A percentile compares a stretch with the other conserved stretches of the same genome.
Evolutionary conservation across 306 rosid species (phyloP).

Genomic region (Pyrus bretschneideri): DNA sequence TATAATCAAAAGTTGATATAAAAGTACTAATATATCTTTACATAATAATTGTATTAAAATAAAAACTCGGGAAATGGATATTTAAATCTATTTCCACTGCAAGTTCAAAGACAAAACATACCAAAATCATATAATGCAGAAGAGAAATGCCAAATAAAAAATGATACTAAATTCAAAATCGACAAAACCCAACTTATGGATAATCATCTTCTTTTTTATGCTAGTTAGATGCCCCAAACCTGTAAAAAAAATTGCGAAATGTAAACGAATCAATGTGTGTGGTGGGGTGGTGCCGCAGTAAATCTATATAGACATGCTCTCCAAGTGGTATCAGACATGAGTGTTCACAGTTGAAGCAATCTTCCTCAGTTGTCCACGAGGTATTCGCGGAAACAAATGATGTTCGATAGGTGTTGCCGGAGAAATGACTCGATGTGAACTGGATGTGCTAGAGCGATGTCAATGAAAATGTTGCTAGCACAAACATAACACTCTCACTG

Average conservation of each 20-base stretch:
- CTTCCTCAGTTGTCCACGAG: conserved; percentile 37
- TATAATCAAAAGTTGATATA: too few relatives aligned
- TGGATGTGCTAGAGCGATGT: conserved; percentile 27
- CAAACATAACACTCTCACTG: conserved; percentile 23
- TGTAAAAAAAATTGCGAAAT: background rate
- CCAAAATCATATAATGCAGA: background rate
- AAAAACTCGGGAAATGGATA: background rate
- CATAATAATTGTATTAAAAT: background rate
- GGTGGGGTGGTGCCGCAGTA: background rate
- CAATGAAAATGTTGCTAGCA: conserved; percentile 28
- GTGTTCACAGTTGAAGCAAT: conserved; percentile 38
- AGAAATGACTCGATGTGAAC: conserved; percentile 33
- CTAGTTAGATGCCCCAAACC: background rate
- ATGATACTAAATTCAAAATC: background rate
- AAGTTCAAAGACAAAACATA: background rate
- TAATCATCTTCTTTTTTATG: background rate
- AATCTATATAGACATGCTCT: background rate
- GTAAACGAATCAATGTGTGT: background rate
- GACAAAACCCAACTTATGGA: background rate
- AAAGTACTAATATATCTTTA: too few relatives aligned
- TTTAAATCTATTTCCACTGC: background rate
- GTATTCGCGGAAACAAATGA: conserved; percentile 41
- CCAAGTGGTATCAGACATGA: conserved; percentile 24
- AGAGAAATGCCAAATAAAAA: background rate
- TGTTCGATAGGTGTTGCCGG: conserved; percentile 42